Percentiles rank a stretch among this genome's conserved stretches.
Conservation (phyloP, 1,284 basidiomycete species). For the Papiliotrema laurentii region DNA sequence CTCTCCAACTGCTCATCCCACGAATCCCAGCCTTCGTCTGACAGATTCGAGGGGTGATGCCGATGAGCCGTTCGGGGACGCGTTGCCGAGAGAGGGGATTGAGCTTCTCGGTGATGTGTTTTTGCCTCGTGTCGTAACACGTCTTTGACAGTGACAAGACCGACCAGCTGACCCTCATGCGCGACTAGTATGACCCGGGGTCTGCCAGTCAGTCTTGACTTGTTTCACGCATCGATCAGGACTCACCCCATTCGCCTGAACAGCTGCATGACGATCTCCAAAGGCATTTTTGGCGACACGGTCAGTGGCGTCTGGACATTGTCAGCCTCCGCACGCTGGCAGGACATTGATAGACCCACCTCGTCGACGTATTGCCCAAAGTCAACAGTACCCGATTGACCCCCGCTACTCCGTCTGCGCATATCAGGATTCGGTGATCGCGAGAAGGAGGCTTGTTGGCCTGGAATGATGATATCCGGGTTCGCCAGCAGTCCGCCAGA, state of each 20-base stretch:
- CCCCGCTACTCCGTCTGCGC: slow-evolving; percentile 14
- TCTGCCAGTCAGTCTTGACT: slow-evolving; percentile 49
- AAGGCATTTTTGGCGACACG: slow-evolving; percentile 84
- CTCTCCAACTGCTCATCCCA: slow-evolving; percentile 2
- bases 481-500: slow-evolving; percentile 15
- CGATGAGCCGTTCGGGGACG: slow-evolving; percentile 4
- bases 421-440: slow-evolving; percentile 5
- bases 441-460: slow-evolving; percentile 6
- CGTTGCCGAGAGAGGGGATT: slow-evolving; percentile 3
- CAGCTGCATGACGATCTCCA: slow-evolving; percentile 94
- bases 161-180: slow-evolving; percentile 72
- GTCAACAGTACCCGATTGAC: slow-evolving; percentile 54
- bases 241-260: slow-evolving; percentile 93
- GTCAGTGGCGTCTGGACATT: slow-evolving; percentile 73
- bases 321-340: not conserved
- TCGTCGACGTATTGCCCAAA: slow-evolving; percentile 90
- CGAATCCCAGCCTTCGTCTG: slow-evolving; percentile 4
- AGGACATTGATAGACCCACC: slow-evolving; percentile 51
- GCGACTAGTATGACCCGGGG: slow-evolving; percentile 92
- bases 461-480: slow-evolving; percentile 35
- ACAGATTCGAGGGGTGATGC: slow-evolving; percentile 1
- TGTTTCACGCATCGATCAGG: not conserved
- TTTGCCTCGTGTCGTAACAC: slow-evolving; percentile 71
- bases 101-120: slow-evolving; percentile 11
- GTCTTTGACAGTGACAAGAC: slow-evolving; percentile 93